Conservation (phyloP, 257 asterid species). For the Solanum chmielewskii region DNA sequence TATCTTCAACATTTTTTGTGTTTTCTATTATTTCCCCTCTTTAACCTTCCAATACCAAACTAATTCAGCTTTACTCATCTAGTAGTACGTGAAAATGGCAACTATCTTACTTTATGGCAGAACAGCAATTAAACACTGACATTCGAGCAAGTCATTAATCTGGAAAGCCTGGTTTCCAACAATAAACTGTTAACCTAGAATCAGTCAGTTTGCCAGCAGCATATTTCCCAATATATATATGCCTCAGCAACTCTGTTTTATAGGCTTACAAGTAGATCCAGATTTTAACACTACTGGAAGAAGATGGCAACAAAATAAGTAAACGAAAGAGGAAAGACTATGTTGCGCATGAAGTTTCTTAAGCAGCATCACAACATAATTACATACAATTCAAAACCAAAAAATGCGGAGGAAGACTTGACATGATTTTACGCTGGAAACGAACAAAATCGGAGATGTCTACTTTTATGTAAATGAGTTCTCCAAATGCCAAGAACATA, state of each 20-base stretch:
- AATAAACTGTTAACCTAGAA: background rate
- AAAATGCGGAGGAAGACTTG: background rate
- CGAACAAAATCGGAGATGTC: background rate
- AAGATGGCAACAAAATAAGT: background rate
- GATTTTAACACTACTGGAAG: background rate
- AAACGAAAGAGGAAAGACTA: background rate
- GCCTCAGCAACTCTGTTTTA: background rate
- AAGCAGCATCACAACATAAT: background rate
- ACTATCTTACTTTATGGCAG: background rate
- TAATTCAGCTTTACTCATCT: background rate
- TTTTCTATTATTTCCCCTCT: background rate
- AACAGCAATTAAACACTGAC: background rate
- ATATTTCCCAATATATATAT: background rate
- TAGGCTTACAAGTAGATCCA: background rate
- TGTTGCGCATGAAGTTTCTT: background rate
- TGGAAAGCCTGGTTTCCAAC: background rate
- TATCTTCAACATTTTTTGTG: background rate
- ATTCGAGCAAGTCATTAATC: background rate
- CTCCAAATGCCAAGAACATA: background rate
- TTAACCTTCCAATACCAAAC: background rate
- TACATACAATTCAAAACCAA: background rate
- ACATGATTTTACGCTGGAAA: background rate
- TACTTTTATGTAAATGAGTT: background rate
- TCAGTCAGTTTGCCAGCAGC: background rate
- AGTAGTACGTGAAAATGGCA: background rate